These are phyloP conservation scores for Dacryopinax primogenitus DNA, from an alignment of 768 basidiomycete species.

Conservation along the genomic window DNA sequence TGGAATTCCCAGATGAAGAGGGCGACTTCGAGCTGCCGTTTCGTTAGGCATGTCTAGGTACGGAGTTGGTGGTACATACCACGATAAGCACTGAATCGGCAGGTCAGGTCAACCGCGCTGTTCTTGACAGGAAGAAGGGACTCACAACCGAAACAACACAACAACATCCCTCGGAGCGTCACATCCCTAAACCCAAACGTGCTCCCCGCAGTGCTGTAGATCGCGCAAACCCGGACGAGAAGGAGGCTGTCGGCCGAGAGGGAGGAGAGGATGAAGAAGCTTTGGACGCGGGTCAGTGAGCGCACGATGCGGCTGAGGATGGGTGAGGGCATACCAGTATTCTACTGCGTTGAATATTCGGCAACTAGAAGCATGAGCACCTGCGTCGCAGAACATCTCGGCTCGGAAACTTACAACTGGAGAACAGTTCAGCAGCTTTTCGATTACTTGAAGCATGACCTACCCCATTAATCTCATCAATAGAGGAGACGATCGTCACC, in stretches of 20 bases:
- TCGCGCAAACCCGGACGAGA: constrained; percentile 1
- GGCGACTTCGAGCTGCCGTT: neutral
- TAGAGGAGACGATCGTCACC: neutral
- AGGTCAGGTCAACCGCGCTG: neutral
- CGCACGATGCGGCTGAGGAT: neutral
- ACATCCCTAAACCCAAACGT: neutral
- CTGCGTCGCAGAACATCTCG: neutral
- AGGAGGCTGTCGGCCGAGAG: constrained; percentile 6
- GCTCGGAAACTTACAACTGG: neutral
- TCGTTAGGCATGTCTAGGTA: neutral
- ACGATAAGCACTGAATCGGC: neutral
- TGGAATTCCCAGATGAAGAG: constrained; percentile 9
- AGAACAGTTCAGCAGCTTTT: neutral
- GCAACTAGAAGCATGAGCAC: neutral
- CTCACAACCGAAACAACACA: neutral
- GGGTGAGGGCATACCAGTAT: neutral
- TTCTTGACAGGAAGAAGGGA: neutral
- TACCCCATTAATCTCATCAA: neutral
- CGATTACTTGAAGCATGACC: neutral
- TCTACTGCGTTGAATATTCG: constrained; percentile 7
- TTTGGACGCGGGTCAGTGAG: neutral
- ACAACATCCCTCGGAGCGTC: neutral
- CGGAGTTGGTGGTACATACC: neutral
- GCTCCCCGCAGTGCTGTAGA: constrained; percentile 1
- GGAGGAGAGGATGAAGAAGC: constrained; percentile 10